Evolutionary conservation across 352 stramenopile genomes (phyloP).

Genomic region (Phytophthora ohioensis): DNA sequence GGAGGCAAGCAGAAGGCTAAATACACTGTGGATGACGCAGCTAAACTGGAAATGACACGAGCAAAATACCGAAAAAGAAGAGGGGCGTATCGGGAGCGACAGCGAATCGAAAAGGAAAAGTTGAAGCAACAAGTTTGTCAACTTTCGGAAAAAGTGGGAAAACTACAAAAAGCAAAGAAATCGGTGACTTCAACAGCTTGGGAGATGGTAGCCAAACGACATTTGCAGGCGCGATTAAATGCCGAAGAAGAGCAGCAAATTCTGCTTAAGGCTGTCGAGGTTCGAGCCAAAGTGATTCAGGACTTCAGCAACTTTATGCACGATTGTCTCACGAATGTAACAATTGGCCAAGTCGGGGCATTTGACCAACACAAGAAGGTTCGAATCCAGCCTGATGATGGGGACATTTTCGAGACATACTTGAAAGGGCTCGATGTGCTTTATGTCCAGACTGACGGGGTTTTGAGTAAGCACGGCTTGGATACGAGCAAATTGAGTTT

Average conservation of each 20-base stretch:
- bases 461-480: background rate
- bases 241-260: constrained; percentile 13
- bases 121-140: constrained; percentile 10
- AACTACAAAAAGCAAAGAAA: constrained; percentile 3
- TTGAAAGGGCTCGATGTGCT: constrained; percentile 1
- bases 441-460: constrained; percentile 1
- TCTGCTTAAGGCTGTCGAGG: background rate
- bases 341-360: background rate
- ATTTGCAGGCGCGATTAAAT: constrained; percentile 13
- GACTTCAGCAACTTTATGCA: constrained; percentile 3
- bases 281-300: background rate
- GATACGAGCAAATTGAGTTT: background rate
- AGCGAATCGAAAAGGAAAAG: background rate
- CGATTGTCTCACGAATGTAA: background rate
- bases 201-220: constrained; percentile 10
- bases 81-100: background rate
- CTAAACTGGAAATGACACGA: constrained; percentile 3
- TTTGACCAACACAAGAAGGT: background rate
- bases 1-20: background rate
- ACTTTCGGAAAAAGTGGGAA: background rate
- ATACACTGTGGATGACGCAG: background rate
- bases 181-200: background rate
- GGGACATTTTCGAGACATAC: constrained; percentile 6
- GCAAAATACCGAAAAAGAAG: constrained; percentile 21
- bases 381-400: constrained; percentile 1